Evolutionary conservation across 1,284 basidiomycete species (phyloP), one percentile per base, ranked within the genome.

Genomic region (Ceratobasidium sp.): DNA sequence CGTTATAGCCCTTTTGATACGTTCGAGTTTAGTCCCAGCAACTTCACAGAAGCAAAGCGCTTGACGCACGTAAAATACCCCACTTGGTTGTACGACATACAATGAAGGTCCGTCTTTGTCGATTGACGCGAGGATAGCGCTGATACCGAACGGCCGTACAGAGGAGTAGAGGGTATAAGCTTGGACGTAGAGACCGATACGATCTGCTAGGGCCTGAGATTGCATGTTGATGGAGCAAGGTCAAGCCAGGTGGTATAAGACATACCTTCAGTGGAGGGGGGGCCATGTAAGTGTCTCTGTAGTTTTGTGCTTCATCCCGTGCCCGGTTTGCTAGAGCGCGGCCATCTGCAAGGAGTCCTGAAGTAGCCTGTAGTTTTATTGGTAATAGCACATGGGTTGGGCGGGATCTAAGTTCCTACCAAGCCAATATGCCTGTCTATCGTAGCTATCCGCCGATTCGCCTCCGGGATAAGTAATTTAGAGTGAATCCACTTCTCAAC

Each of bases 401-500:
- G 4, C 29, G 46, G 11, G 39, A 51, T 24, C 19, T 58, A 27
- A 34, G 11, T 59, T 79, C 86, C 77, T 79, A 95, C 95, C 81
- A 98, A 83, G 65, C 96, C 98, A 79, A 98, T 91, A 82, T 98
- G 96, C 79, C 90, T 88, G 82, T 99, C 98, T 78, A 98, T 86
- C 19, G 92, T 94, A 80, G 95, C 93, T 83, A 99, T 98, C 79
- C 98, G 88, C 79, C 92, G 87, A 85, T 99, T 99, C 61, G 92
- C 90, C 66, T 92, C 95, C 56, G 96, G 96, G 3, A 99, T 93
- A 49, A 99, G 88, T 65, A 99, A 90, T 84, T 98, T 99, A 51
- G 95, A 98, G 82, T 97, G 95, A n/a, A 98, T 89, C 65, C 98
- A 89, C 82, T 98, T 98, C 88, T 99, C 98, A 19, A 98, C 96